Base-by-base conservation (phyloP, 768 basidiomycete genomes). In the Favolaschia claudopus region DNA sequence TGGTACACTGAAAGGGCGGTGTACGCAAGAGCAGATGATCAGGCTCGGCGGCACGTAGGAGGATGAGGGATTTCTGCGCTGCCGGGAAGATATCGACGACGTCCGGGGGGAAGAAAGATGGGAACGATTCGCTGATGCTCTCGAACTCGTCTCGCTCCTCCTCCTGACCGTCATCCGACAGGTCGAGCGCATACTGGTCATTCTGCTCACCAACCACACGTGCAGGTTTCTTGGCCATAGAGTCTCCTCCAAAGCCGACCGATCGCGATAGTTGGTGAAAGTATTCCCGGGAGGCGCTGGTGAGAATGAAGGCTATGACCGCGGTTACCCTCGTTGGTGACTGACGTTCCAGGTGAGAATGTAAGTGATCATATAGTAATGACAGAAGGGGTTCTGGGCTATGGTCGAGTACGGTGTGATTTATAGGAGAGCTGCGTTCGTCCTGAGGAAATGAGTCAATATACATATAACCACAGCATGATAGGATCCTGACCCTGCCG, bases 281-380 rank as follows among this genome's bases (percentile, higher is more conserved):
- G 60, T 90, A 92, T 50, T 85, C 85, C 22, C 77, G 78, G 0
- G 91, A 92, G 1, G 86, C 77, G 33, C 75, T 75, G 0, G 88
- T 85, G 34, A 94, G 74, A n/a, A 92, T 80, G 62, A 84, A 89
- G 0, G 91, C 89, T 38, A 91, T 74, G 9, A 82, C 76, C 2
- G 88, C 86, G 19, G 70, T 78, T 52, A 89, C 75, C 15, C 68
- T 64, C 4, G 68, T 73, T 0, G 80, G 70, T 2, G 91, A 86
- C 43, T 80, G 81, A 2, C 76, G 78, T 42, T 85, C 83, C 22
- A 90, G 62, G 55, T 89, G 86, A 1, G 58, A 65, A 34, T 82
- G 70, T 5, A 93, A 76, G 39, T 82, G 80, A 9, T 79, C 66
- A 68, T 92, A 92, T 55, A 93, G 78, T 28, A 74, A 76, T 9